Evolutionary conservation across 768 basidiomycete genomes (phyloP), one percentile per base, ranked within the genome.

Genomic region (Pisolithus sp.): DNA sequence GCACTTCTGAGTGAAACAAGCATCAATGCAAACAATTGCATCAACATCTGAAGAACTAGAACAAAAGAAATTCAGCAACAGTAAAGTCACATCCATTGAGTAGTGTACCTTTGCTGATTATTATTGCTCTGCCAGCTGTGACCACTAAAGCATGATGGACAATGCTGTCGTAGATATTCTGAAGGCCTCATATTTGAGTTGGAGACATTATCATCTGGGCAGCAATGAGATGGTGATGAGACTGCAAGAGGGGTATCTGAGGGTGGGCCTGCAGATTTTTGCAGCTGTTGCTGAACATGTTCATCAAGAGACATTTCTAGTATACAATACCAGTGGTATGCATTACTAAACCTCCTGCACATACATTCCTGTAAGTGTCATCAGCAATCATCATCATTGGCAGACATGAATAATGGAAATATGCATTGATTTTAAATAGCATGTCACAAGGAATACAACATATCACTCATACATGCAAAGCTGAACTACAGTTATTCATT

Each of bases 1-100:
- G n/a, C 41, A 23, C 48, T 71, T 70, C 48, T 73, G 70, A 26
- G 60, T 67, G 41, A 71, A 71, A 53, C 65, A 68, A 2, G 61
- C 62, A 55, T 72, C 70, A 13, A 66, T n/a, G 44, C 66, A 69
- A 5, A 69, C 62, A 28, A 69, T 56, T 12, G 60, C 48, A 56
- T 69, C 64, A 36, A 54, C 48, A 9, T 63, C 66, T 34, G 3
- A 48, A 41, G 42, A 46, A 17, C 26, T 48, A 48, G 15, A 23
- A 28, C 30, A 34, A 17, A 46, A 9, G 45, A 17, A 46, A 12
- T 23, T 46, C 31, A n/a, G 21, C n/a, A 42, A 30, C 18, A 23
- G 24, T 15, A 34, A 38, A 20, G 46, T 17, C 4, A 44, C 15
- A 18, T 46, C 31, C 46, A 36, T 18, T 30, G 38, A 37, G 23